Conservation (phyloP, 352 stramenopile genomes). For the Phytopythium cucurbitacearum region DNA sequence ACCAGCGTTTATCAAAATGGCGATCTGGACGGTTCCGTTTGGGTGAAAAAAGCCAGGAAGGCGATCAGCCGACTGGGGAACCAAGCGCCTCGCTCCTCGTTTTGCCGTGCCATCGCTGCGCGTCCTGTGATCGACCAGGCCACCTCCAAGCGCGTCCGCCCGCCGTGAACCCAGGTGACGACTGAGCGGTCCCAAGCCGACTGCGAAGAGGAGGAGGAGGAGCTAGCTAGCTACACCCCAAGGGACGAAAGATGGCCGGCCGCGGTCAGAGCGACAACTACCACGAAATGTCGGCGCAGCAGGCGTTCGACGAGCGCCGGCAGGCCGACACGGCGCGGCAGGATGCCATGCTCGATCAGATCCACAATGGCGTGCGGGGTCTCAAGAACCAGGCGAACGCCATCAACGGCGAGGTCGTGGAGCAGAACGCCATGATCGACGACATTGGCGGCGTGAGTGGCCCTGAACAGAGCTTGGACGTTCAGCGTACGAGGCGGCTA, state of each 20-base stretch:
- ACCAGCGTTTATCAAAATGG: too few species aligned
- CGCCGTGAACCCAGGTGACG: too few species aligned
- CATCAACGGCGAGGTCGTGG: conserved; percentile 81
- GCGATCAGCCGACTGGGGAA: too few species aligned
- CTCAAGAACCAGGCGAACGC: conserved; percentile 81
- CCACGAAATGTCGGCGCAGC: conserved; percentile 58
- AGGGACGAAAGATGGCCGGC: conserved; percentile 14
- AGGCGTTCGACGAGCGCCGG: conserved; percentile 59
- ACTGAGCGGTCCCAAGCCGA: too few species aligned
- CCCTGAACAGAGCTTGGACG: neutral
- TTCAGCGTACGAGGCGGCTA: neutral
- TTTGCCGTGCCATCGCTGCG: too few species aligned
- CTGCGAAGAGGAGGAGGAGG: conserved; percentile 2
- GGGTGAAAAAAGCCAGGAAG: too few species aligned
- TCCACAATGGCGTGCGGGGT: conserved; percentile 68
- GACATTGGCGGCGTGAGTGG: conserved; percentile 64
- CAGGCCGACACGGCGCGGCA: conserved; percentile 52
- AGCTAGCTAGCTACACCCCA: conserved; percentile 4
- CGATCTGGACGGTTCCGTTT: too few species aligned
- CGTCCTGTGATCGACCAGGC: too few species aligned
- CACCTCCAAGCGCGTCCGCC: too few species aligned
- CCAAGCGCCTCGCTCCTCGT: too few species aligned
- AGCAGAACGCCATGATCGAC: conserved; percentile 82
- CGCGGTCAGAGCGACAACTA: conserved; percentile 29
- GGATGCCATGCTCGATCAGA: conserved; percentile 73